A percentile compares a stretch with the other conserved stretches of the same genome.
Conservation (phyloP, 2,329 filamentous ascomycete species). For the Ophiocordyceps sinensis region DNA sequence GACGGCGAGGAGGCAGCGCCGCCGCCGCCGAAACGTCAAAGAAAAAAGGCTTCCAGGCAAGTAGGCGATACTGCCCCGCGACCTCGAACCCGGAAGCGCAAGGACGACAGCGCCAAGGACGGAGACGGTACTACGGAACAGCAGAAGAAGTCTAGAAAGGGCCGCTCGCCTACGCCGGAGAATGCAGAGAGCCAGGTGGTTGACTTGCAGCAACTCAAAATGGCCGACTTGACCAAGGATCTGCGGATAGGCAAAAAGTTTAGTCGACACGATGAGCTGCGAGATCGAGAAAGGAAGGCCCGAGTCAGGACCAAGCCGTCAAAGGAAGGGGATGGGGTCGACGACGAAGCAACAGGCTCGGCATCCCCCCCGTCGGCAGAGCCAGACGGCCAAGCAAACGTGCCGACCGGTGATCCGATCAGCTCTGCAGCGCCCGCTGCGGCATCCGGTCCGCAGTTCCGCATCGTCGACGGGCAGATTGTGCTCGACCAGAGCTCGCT, state of each 20-base stretch:
- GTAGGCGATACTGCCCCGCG: slow-evolving; percentile 5
- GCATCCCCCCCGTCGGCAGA: slow-evolving; percentile 3
- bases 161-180: slow-evolving; percentile 43
- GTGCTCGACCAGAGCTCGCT: slow-evolving; percentile 55
- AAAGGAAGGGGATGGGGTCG: slow-evolving; percentile 11
- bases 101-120: slow-evolving; percentile 9
- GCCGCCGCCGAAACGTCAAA: slow-evolving; percentile 17
- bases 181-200: slow-evolving; percentile 48
- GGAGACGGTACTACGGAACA: slow-evolving; percentile 7
- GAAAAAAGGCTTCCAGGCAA: slow-evolving; percentile 15
- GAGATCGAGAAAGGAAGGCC: slow-evolving; percentile 45
- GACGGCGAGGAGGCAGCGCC: slow-evolving; percentile 7
- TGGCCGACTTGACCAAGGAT: slow-evolving; percentile 59
- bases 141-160: slow-evolving; percentile 15
- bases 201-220: slow-evolving; percentile 51
- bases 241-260: slow-evolving; percentile 61
- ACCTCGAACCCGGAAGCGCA: slow-evolving; percentile 14
- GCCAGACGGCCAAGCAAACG: slow-evolving; percentile 2
- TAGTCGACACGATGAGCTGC: slow-evolving; percentile 57
- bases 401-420: slow-evolving; percentile 5
- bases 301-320: slow-evolving; percentile 16
- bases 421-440: slow-evolving; percentile 7
- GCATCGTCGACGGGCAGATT: slow-evolving; percentile 58
- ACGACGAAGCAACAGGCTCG: slow-evolving; percentile 7
- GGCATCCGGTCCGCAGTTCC: slow-evolving; percentile 36